Evolutionary conservation across 306 rosid genomes (phyloP), one percentile per base, ranked within the genome.

Genomic region (Quillaja saponaria): DNA sequence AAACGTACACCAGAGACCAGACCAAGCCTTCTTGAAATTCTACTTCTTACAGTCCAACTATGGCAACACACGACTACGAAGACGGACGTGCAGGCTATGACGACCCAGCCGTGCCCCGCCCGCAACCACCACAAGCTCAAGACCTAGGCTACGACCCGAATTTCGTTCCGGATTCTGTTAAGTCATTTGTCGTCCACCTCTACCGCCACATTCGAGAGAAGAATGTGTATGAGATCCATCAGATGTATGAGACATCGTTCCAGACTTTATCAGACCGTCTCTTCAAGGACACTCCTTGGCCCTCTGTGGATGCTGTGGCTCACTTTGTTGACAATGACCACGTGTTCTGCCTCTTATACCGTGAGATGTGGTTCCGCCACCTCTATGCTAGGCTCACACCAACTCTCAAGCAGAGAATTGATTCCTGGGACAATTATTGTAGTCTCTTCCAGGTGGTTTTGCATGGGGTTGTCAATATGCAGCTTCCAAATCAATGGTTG

Each of bases 281-380:
- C 68, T 92, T 92, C 82, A 92, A 92, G 82, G 97, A 92, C 66
- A 77, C 95, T 0, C 95, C 99, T 0, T 89, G 99, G 96, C 99
- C 99, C 0, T 86, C 96, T 15, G 97, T 92, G 1, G 99, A 92
- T 48, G 99, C 95, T 8, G 91, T 92, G 2, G 82, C 99, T 0
- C 77, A 75, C 52, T 78, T 69, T 78, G 95, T 94, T 10, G 99
- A 94, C 42, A 89, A 89, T 46, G 99, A 94, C 77, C 97, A 89
- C 67, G 97, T 94, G 2, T 94, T 94, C 75, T 89, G 99, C 75
- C 85, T 94, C 44, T 86, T 94, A 9, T 94, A 89, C 81, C 86
- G 91, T 0, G 99, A 94, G 82, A 94, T 94, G 97, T 94, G 99
- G 99, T 94, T 83, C 72, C 95, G 97, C 58, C 99, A 94, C 75